phyloP scores from a whole-genome alignment of 768 basidiomycete species.

The Mycena vulgaris region DNA sequence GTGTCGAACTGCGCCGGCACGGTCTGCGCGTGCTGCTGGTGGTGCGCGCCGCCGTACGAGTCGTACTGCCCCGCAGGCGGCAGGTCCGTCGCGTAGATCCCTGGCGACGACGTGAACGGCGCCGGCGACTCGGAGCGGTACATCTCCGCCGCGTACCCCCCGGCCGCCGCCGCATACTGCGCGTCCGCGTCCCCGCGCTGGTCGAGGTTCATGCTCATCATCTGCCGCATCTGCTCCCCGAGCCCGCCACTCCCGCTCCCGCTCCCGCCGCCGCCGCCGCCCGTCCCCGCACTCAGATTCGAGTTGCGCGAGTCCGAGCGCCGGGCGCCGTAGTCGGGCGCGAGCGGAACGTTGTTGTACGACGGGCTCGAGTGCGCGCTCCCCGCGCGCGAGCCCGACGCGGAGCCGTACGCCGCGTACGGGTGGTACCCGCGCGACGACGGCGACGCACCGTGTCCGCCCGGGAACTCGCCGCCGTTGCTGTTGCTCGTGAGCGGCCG shows the following conservation, averaged over 20 bases:
- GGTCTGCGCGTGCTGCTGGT: conserved; percentile 37
- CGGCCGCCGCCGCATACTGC: conserved; percentile 33
- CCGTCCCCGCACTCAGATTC: conserved; percentile 43
- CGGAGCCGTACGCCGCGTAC: conserved; percentile 57
- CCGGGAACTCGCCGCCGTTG: conserved; percentile 55
- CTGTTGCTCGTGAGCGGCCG: conserved; percentile 64
- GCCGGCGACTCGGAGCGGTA: conserved; percentile 61
- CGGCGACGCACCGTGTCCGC: conserved; percentile 53
- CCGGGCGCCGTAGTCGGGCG: conserved; percentile 50
- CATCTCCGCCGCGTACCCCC: conserved; percentile 40
- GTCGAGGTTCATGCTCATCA: conserved; percentile 56
- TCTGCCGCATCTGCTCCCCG: conserved; percentile 63
- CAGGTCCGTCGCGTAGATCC: conserved; percentile 36
- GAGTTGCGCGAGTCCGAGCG: conserved; percentile 60
- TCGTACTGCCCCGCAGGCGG: conserved; percentile 24
- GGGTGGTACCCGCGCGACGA: conserved; percentile 70
- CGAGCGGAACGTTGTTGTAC: conserved; percentile 56
- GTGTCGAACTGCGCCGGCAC: conserved; percentile 36
- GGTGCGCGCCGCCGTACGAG: conserved; percentile 27
- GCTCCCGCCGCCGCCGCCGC: conserved; percentile 41
- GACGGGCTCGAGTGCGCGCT: conserved; percentile 65
- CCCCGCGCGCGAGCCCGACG: conserved; percentile 51
- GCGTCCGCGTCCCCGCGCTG: conserved; percentile 38
- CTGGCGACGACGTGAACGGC: conserved; percentile 48
- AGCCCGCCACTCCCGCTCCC: conserved; percentile 45